These are phyloP conservation scores for Fusarium newnesense DNA, from an alignment of 2,329 filamentous ascomycete genomes.

Conservation along the genomic window DNA sequence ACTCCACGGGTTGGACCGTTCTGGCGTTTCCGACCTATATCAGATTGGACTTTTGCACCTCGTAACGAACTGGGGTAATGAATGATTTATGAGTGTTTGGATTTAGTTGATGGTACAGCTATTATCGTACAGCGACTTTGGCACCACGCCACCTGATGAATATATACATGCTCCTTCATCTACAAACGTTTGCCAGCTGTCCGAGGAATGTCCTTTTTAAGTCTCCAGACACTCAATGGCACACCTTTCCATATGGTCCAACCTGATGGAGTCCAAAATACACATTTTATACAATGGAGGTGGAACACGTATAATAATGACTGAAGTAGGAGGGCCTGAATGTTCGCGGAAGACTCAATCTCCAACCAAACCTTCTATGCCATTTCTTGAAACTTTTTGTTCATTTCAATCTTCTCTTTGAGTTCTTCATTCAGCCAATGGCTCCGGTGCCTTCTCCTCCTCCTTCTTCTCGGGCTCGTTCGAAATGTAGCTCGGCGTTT, in stretches of 20 bases:
- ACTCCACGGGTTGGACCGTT: conserved; percentile 5
- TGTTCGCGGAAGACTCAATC: background rate
- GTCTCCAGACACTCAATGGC: background rate
- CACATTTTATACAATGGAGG: conserved; percentile 12
- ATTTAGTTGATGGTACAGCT: conserved; percentile 45
- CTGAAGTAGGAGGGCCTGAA: background rate
- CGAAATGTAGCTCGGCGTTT: conserved; percentile 40
- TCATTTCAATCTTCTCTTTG: background rate
- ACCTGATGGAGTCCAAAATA: conserved; percentile 4
- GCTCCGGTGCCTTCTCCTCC: conserved; percentile 1
- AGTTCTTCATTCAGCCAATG: conserved; percentile 10
- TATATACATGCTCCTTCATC: conserved; percentile 34
- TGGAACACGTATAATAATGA: background rate
- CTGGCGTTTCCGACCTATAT: conserved; percentile 1
- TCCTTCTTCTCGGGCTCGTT: conserved; percentile 20
- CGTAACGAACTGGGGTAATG: conserved; percentile 13
- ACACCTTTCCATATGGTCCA: background rate
- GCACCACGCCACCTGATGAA: conserved; percentile 36
- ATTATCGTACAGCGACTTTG: conserved; percentile 45
- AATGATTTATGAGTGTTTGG: conserved; percentile 35
- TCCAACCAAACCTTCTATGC: background rate
- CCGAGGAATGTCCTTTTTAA: background rate
- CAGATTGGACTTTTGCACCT: conserved; percentile 27
- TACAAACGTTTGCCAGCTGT: conserved; percentile 17
- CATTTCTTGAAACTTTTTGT: background rate